Conservation (phyloP, 2,329 filamentous ascomycete species). For the Phyllosticta ampelicida region DNA sequence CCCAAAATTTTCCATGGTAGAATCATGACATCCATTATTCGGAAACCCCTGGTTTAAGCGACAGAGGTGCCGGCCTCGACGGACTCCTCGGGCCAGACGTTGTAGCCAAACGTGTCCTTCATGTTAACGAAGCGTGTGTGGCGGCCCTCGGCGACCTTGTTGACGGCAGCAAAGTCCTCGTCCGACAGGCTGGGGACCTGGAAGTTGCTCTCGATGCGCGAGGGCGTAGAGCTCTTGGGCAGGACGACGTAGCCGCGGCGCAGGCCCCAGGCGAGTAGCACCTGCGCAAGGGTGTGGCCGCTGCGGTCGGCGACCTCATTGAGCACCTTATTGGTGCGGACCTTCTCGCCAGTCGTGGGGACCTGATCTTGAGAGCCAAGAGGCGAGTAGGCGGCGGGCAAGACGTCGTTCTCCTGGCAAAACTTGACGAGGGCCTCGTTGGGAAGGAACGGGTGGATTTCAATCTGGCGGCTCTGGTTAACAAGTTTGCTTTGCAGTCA, state of each 20-base stretch:
- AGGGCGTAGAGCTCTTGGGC: conserved; percentile 32
- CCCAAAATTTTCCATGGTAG: not conserved
- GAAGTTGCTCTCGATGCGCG: conserved; percentile 48
- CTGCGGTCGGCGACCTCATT: conserved; percentile 61
- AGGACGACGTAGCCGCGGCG: conserved; percentile 51
- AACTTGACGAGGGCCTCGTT: conserved; percentile 49
- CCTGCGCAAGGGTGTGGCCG: conserved; percentile 63
- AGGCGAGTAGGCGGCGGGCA: conserved; percentile 55
- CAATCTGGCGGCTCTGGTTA: conserved; percentile 39
- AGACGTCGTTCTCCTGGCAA: conserved; percentile 48
- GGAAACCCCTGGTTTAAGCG: not conserved
- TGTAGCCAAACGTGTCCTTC: conserved; percentile 69
- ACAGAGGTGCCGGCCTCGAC: conserved; percentile 9
- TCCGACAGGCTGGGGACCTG: conserved; percentile 47
- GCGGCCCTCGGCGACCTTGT: conserved; percentile 53
- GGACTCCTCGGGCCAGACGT: conserved; percentile 43
- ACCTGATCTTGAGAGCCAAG: conserved; percentile 61
- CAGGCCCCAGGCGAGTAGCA: conserved; percentile 74
- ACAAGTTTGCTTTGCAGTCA: not conserved
- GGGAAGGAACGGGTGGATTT: conserved; percentile 65
- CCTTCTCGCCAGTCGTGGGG: conserved; percentile 56
- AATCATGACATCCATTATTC: not conserved
- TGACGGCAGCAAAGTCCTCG: conserved; percentile 47
- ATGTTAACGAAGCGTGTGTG: conserved; percentile 69
- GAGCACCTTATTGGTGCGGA: conserved; percentile 56